phyloP scores from a whole-genome alignment of 306 rosid species.

The Prunus campanulata region DNA sequence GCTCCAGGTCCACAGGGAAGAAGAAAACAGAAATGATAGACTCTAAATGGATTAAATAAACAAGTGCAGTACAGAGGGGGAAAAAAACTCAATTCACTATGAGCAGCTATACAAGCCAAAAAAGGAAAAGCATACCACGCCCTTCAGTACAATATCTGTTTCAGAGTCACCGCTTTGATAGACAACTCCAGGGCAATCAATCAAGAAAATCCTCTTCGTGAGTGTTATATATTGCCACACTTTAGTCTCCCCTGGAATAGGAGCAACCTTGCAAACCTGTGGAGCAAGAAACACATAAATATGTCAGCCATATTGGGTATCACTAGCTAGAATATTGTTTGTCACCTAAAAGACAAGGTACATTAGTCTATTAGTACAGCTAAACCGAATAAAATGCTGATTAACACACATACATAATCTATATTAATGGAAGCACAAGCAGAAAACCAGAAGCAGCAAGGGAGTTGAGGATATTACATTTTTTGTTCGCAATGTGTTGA shows the following conservation, averaged over 20 bases:
- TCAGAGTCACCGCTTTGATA: slow-evolving; percentile 80
- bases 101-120: background rate
- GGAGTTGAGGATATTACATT: slow-evolving; percentile 47
- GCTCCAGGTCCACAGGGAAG: background rate
- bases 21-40: background rate
- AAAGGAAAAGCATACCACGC: slow-evolving; percentile 61
- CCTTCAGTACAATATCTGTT: slow-evolving; percentile 88
- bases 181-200: slow-evolving; percentile 95
- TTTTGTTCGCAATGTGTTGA: slow-evolving; percentile 83
- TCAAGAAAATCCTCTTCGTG: slow-evolving; percentile 89
- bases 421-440: background rate
- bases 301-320: slow-evolving; percentile 10
- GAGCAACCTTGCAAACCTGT: slow-evolving; percentile 98
- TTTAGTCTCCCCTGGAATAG: slow-evolving; percentile 96
- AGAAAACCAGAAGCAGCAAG: slow-evolving; percentile 16
- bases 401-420: background rate
- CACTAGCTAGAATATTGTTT: background rate
- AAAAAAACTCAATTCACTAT: background rate
- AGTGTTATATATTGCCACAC: slow-evolving; percentile 97
- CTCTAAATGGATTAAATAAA: background rate
- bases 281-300: slow-evolving; percentile 8
- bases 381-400: background rate
- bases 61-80: background rate
- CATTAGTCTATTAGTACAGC: background rate
- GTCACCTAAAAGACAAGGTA: background rate